Evolutionary conservation across 495 filamentous ascomycete species (phyloP).

Genomic region (Letharia lupina): DNA sequence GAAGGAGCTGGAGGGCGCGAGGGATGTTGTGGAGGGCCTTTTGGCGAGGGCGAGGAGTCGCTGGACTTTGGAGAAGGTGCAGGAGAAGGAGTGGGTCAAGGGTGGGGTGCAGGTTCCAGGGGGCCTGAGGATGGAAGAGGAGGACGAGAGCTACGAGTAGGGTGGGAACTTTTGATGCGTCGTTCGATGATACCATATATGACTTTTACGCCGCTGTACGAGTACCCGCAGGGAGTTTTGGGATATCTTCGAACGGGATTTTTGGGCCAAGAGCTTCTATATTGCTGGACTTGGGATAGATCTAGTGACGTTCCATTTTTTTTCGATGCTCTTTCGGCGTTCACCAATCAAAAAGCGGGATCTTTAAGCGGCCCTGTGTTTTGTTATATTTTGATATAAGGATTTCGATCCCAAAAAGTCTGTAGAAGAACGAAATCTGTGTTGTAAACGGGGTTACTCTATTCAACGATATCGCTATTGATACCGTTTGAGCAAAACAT

Average conservation of each 20-base stretch:
- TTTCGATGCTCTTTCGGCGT: background rate
- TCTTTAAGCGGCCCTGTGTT: background rate
- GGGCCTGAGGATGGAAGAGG: constrained; percentile 61
- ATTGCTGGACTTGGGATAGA: background rate
- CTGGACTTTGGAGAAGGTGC: constrained; percentile 63
- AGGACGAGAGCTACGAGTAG: constrained; percentile 35
- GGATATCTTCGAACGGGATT: background rate
- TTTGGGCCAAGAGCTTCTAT: background rate
- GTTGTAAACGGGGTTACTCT: background rate
- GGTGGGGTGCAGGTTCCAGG: constrained; percentile 62
- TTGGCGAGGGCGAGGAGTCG: constrained; percentile 70
- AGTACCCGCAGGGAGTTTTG: background rate
- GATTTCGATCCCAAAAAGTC: background rate
- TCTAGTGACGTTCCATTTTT: background rate
- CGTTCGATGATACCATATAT: background rate
- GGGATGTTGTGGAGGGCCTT: constrained; percentile 70
- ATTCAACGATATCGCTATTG: background rate
- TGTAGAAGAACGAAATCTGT: background rate
- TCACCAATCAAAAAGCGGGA: background rate
- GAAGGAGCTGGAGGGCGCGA: constrained; percentile 60
- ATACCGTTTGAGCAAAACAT: background rate
- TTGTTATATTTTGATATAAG: background rate
- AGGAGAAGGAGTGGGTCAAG: constrained; percentile 64
- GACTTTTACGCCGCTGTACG: background rate
- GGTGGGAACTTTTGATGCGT: background rate